Base-by-base conservation (phyloP, 2,329 filamentous ascomycete genomes). In the Penicillium sp. region DNA sequence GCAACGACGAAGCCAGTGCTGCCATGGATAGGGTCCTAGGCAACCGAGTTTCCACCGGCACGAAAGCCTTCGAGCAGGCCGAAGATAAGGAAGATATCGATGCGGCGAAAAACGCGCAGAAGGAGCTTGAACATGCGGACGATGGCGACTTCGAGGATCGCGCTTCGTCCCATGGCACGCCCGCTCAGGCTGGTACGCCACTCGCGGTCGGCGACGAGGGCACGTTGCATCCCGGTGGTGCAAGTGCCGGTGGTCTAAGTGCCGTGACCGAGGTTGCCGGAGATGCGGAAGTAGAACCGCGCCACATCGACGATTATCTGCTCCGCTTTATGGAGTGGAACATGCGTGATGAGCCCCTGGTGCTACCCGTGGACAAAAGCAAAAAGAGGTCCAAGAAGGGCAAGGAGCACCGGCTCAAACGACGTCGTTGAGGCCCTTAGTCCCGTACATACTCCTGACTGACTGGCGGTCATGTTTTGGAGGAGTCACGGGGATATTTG, bases 61-160 rank as follows among this genome's bases (percentile, higher is more conserved):
- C 89, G 3, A 86, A 89, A 17, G 91, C 89, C 0, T 88, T 99
- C 35, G 93, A 96, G 69, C 90, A 92, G 66, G 94, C 93, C 0
- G 95, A 99, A 78, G 95, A 99, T 71, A 87, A 87, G 53, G 95
- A 99, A 74, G 95, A 99, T 73, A 91, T 94, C 15, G 89, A 88
- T 28, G 95, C 95, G 0, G 95, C 95, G 2, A 90, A 91, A 56
- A 86, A 91, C 10, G 95, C 95, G 0, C 91, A 96, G 74, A 95
- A 91, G 72, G 95, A 99, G 76, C 89, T 95, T 15, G 85, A 89
- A 51, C 88, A 92, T 70, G 90, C 91, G 26, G 92, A 96, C 68
- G 92, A 93, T 50, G 91, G 88, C 4, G 93, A 96, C 72, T 96
- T 96, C 68, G 88, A 88, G 2, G 91, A 93, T 86, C 87, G 75